Evolutionary conservation across 306 rosid species (phyloP).

Genomic region (Acacia confusa): DNA sequence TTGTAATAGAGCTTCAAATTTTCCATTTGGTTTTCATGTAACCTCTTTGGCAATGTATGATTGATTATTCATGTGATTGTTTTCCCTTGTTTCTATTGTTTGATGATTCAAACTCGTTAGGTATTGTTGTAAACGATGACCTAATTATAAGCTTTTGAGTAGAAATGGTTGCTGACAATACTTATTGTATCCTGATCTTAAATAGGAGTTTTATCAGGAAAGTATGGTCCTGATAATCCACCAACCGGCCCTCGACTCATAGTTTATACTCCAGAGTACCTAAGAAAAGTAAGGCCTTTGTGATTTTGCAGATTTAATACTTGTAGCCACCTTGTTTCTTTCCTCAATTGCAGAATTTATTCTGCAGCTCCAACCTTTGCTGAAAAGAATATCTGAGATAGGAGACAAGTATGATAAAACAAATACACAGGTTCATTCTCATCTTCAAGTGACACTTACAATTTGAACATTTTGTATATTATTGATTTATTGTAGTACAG

Average conservation of each 20-base stretch:
- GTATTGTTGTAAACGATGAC: background rate
- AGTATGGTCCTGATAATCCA: conserved; percentile 74
- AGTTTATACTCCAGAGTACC: conserved; percentile 75
- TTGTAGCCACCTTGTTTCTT: conserved; percentile 17
- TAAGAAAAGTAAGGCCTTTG: conserved; percentile 51
- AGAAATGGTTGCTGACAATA: too few relatives aligned
- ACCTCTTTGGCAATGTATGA: too few relatives aligned
- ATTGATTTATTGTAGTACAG: background rate
- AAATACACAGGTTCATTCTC: conserved; percentile 63
- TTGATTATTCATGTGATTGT: background rate
- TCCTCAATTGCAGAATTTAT: conserved; percentile 24
- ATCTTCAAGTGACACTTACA: conserved; percentile 4
- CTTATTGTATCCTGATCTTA: background rate
- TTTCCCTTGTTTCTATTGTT: background rate
- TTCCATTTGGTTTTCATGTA: too few relatives aligned
- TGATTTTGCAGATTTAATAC: conserved; percentile 12
- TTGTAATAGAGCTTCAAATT: too few relatives aligned
- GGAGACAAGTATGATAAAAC: conserved; percentile 68
- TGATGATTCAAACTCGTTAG: background rate
- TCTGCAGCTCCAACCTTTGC: conserved; percentile 85
- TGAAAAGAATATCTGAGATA: conserved; percentile 60
- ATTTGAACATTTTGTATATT: background rate
- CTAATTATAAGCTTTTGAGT: background rate
- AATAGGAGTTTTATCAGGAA: conserved; percentile 83
- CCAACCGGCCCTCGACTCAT: conserved; percentile 78